These are phyloP conservation scores for Aspergillus sparsus DNA, from an alignment of 495 filamentous ascomycete species.

Conservation along the genomic window DNA sequence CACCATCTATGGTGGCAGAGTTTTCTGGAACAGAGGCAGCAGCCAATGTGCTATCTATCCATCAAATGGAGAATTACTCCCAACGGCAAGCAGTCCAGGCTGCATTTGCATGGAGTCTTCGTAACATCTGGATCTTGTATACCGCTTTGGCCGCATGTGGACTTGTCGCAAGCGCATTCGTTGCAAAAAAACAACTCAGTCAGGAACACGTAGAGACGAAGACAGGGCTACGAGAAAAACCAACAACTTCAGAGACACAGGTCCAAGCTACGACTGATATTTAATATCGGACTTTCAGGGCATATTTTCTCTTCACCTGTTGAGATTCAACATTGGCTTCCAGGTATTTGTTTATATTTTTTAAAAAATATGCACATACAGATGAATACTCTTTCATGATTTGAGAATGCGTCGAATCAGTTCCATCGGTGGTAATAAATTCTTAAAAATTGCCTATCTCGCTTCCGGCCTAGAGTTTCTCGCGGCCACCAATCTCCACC, in stretches of 20 bases:
- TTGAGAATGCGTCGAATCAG: no score
- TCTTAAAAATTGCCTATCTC: no score
- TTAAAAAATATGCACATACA: no score
- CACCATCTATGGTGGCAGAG: slow-evolving; percentile 32
- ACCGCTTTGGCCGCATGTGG: slow-evolving; percentile 53
- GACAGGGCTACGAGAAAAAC: slow-evolving; percentile 41
- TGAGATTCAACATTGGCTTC: no score
- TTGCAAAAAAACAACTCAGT: slow-evolving; percentile 52
- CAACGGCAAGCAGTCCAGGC: slow-evolving; percentile 51
- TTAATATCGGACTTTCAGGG: background rate
- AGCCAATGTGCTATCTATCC: slow-evolving; percentile 52
- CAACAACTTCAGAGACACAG: background rate
- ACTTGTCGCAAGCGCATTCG: slow-evolving; percentile 54
- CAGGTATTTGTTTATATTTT: no score
- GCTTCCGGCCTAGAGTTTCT: no score
- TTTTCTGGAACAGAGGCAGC: slow-evolving; percentile 53
- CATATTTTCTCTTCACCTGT: background rate
- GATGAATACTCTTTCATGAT: no score
- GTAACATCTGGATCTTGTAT: slow-evolving; percentile 64
- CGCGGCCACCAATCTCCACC: no score
- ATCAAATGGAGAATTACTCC: slow-evolving; percentile 41
- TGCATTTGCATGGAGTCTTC: slow-evolving; percentile 60
- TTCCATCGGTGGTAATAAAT: no score
- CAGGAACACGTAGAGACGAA: slow-evolving; percentile 64
- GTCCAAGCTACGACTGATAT: background rate